Base-by-base conservation (phyloP, 169 alveolate genomes). In the Miamiensis avidus region DNA sequence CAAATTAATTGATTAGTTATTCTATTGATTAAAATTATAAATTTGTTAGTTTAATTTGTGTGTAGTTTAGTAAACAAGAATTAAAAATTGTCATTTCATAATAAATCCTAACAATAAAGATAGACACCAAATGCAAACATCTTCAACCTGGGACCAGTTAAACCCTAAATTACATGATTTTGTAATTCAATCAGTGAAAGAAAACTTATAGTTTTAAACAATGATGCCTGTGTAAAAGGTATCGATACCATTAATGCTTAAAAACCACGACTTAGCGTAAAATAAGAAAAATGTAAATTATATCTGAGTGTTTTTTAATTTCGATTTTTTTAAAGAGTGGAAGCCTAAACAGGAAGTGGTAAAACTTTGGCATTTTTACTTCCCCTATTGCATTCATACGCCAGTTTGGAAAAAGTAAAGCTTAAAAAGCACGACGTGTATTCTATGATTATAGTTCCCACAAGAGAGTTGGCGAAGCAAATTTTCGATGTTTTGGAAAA, bases 261-360 rank as follows among this genome's bases (percentile, higher is more conserved):
- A 92, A 85, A 94, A 96, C 84, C 93, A 95, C 83, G 99, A 97
- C 93, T 97, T 97, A 27, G 96, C 97, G 69, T 49, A 49, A 49
- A 49, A 49, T 11, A 49, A 49, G 69, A 49, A 49, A 49, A 49
- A 49, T 20, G 4, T 49, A 11, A 49, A 49, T 49, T 11, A 49
- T 11, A 49, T 49, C 20, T 49, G 20, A 11, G 69, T 11, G 4
- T 11, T 49, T 11, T 49, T 49, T 11, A 49, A 49, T 11, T 49
- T 49, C 20, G 4, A 49, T 49, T 49, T 4, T 11, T 11, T 49
- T 49, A 49, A 49, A 49, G 69, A 65, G 98, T 97, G 29, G 98
- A 97, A 92, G 97, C 98, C 0, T 93, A 96, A 28, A 97, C 99
- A 31, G 99, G 99, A 0, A 93, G 97, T 25, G 99, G 99, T 6